Evolutionary conservation across 805 yeast species (phyloP).

Genomic region (Komagataella mondaviorum): DNA sequence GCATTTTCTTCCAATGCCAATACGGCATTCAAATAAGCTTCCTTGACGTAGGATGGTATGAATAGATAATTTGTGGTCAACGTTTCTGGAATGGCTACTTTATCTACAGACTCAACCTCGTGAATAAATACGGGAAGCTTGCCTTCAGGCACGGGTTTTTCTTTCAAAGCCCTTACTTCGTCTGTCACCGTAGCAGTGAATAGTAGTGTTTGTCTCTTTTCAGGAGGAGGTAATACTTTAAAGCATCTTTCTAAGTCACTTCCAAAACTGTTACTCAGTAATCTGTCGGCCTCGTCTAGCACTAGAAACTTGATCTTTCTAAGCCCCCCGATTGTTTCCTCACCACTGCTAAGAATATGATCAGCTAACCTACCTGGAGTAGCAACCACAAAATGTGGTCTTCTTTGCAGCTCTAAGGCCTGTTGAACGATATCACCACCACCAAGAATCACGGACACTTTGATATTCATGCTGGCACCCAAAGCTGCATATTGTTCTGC

Average conservation of each 20-base stretch:
- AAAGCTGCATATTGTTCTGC: slow-evolving; percentile 93
- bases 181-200: slow-evolving; percentile 97
- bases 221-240: slow-evolving; percentile 54
- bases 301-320: slow-evolving; percentile 72
- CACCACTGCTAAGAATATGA: slow-evolving; percentile 79
- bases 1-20: slow-evolving; percentile 48
- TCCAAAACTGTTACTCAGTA: slow-evolving; percentile 74
- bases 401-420: slow-evolving; percentile 62
- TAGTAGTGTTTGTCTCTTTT: slow-evolving; percentile 70
- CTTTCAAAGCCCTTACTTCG: slow-evolving; percentile 70
- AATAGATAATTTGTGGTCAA: slow-evolving; percentile 53
- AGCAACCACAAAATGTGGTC: slow-evolving; percentile 92
- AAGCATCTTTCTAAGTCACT: slow-evolving; percentile 67
- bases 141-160: slow-evolving; percentile 40
- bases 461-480: slow-evolving; percentile 80
- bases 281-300: slow-evolving; percentile 91
- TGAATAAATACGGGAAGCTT: slow-evolving; percentile 52
- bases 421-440: slow-evolving; percentile 92
- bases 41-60: slow-evolving; percentile 81
- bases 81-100: slow-evolving; percentile 70
- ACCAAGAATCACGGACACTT: slow-evolving; percentile 79
- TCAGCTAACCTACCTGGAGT: slow-evolving; percentile 96
- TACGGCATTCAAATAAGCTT: slow-evolving; percentile 67
- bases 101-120: slow-evolving; percentile 62
- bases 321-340: slow-evolving; percentile 71